Conservation (phyloP, 1,284 basidiomycete genomes). For the Marasmius tenuissimus region DNA sequence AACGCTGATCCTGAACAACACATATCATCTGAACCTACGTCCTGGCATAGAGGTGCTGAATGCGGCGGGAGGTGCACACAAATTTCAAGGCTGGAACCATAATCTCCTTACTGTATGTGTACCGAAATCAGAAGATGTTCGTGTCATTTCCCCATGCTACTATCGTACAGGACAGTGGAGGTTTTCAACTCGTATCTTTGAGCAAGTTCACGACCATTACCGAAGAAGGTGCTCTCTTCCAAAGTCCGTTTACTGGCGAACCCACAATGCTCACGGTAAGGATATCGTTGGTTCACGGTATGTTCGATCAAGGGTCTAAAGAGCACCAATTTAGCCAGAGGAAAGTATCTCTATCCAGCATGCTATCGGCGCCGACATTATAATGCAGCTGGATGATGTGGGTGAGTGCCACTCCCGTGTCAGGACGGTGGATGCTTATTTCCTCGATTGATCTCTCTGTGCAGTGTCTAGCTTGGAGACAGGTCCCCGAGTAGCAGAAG, state of each 20-base stretch:
- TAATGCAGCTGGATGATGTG: conserved; percentile 90
- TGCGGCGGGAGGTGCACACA: conserved; percentile 77
- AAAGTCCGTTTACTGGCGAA: conserved; percentile 79
- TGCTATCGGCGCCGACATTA: conserved; percentile 84
- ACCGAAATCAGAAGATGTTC: conserved; percentile 12
- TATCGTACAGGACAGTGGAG: conserved; percentile 69
- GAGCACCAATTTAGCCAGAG: conserved; percentile 9
- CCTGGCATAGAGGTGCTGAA: conserved; percentile 74
- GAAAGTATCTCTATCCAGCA: conserved; percentile 50
- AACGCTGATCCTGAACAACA: conserved; percentile 81
- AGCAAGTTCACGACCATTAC: conserved; percentile 83
- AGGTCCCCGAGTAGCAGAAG: conserved; percentile 78
- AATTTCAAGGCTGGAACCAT: conserved; percentile 80
- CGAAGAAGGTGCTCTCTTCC: conserved; percentile 82
- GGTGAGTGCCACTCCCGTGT: conserved; percentile 45
- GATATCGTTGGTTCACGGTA: not conserved
- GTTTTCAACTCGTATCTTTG: conserved; percentile 84
- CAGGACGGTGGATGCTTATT: conserved; percentile 3
- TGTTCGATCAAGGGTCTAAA: not conserved
- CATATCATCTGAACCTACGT: conserved; percentile 80
- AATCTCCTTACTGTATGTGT: conserved; percentile 75
- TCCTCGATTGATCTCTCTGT: not conserved
- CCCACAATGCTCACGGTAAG: conserved; percentile 81
- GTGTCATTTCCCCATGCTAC: conserved; percentile 3
- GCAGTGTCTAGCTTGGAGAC: conserved; percentile 72